These are phyloP conservation scores for Pyrus hybrid DNA, from an alignment of 331 rosid species.

Conservation along the genomic window DNA sequence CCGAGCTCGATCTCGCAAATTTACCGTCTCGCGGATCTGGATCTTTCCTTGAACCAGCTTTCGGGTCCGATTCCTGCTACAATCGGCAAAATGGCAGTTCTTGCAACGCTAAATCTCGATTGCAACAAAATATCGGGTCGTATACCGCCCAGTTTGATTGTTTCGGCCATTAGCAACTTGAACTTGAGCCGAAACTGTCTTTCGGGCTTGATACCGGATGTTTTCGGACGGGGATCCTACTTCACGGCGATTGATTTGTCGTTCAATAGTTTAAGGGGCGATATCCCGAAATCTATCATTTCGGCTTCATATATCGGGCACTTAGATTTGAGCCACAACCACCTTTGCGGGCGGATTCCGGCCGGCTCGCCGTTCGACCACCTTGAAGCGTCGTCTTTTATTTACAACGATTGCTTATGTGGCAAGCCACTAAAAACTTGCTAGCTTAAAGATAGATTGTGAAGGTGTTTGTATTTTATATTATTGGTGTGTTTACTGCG, in stretches of 20 bases:
- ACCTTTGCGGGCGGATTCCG: slow-evolving; percentile 77
- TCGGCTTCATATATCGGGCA: slow-evolving; percentile 70
- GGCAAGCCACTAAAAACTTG: slow-evolving; percentile 82
- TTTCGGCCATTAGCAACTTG: slow-evolving; percentile 55
- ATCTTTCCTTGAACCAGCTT: slow-evolving; percentile 58
- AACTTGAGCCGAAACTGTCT: slow-evolving; percentile 59
- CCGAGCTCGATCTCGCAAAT: slow-evolving; percentile 49
- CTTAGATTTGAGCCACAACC: slow-evolving; percentile 91
- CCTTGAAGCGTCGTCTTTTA: slow-evolving; percentile 77
- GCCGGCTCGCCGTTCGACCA: slow-evolving; percentile 81
- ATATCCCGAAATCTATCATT: slow-evolving; percentile 51
- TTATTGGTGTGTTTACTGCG: neutral
- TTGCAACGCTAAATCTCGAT: slow-evolving; percentile 62
- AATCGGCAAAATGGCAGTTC: slow-evolving; percentile 77
- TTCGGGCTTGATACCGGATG: slow-evolving; percentile 52
- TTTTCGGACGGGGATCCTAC: slow-evolving; percentile 53
- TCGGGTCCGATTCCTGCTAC: slow-evolving; percentile 57
- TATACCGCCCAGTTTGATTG: slow-evolving; percentile 47
- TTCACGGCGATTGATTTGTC: slow-evolving; percentile 73
- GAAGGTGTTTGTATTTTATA: neutral
- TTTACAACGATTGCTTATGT: slow-evolving; percentile 73
- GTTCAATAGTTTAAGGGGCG: slow-evolving; percentile 46
- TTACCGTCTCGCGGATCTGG: slow-evolving; percentile 84
- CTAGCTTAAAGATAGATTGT: slow-evolving; percentile 1
- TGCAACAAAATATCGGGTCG: slow-evolving; percentile 42